Evolutionary conservation across 352 stramenopile genomes (phyloP).

Genomic region (Globisporangium radiosum): DNA sequence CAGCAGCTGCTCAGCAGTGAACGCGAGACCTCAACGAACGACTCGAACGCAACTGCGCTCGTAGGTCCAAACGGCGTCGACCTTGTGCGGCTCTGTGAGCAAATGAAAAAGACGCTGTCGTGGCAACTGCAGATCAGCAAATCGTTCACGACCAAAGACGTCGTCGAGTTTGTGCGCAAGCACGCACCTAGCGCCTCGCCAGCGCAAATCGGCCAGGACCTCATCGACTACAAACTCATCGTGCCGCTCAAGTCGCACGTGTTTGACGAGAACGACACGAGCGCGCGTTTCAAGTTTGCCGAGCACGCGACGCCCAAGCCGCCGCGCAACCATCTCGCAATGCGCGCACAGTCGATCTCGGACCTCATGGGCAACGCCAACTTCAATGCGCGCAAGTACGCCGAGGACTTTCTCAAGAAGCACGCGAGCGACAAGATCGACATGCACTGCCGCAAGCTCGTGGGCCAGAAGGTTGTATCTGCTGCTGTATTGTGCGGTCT

Average conservation of each 20-base stretch:
- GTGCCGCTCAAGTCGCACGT: constrained; percentile 71
- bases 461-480: constrained; percentile 52
- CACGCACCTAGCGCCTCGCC: constrained; percentile 28
- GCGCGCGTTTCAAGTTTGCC: constrained; percentile 52
- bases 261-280: constrained; percentile 50
- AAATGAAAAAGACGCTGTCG: constrained; percentile 67
- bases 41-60: constrained; percentile 6
- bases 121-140: constrained; percentile 75
- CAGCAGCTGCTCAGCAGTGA: constrained; percentile 1
- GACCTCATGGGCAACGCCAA: constrained; percentile 65
- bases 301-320: constrained; percentile 38
- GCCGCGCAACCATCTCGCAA: constrained; percentile 62
- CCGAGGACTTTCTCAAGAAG: constrained; percentile 71
- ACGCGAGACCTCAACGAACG: constrained; percentile 2
- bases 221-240: constrained; percentile 69
- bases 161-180: constrained; percentile 55
- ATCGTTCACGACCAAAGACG: constrained; percentile 61
- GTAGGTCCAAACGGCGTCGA: constrained; percentile 44
- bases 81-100: constrained; percentile 49
- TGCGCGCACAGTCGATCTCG: constrained; percentile 65
- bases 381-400: constrained; percentile 71
- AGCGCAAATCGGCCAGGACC: constrained; percentile 43
- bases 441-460: constrained; percentile 62
- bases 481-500: background rate
- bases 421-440: constrained; percentile 74